Conservation (phyloP, 2,329 filamentous ascomycete genomes). For the Proliferodiscus dingleyae region DNA sequence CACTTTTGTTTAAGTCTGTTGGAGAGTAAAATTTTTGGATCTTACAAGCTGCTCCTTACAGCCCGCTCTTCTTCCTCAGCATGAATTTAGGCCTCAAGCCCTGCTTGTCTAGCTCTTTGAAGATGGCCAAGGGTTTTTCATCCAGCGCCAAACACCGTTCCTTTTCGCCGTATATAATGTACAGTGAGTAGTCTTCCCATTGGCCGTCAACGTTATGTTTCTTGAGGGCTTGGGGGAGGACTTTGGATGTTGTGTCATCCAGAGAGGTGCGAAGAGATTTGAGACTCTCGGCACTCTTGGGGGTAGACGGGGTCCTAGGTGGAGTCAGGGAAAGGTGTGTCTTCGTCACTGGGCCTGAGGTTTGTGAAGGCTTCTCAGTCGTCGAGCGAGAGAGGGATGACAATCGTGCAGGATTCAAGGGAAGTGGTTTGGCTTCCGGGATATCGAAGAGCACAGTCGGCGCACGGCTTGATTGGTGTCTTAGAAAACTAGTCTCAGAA, state of each 20-base stretch:
- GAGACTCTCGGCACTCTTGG: conserved; percentile 94
- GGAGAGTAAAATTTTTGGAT: too few species aligned
- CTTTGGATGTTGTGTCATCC: conserved; percentile 93
- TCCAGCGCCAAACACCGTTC: conserved; percentile 85
- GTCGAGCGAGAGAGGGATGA: too few species aligned
- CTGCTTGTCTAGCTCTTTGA: conserved; percentile 92
- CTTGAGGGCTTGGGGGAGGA: conserved; percentile 85
- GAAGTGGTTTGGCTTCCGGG: too few species aligned
- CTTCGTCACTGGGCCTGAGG: too few species aligned
- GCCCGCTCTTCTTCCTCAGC: conserved; percentile 49
- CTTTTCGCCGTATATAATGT: conserved; percentile 96
- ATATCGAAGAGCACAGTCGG: too few species aligned
- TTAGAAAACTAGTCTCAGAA: too few species aligned
- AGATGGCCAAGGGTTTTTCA: conserved; percentile 86
- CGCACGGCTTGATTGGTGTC: too few species aligned
- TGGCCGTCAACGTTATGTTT: conserved; percentile 97
- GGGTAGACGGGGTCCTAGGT: too few species aligned
- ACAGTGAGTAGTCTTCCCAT: conserved; percentile 90
- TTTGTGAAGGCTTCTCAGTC: too few species aligned
- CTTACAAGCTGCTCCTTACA: not conserved
- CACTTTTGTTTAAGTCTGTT: too few species aligned
- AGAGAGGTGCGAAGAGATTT: conserved; percentile 95
- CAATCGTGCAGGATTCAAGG: too few species aligned
- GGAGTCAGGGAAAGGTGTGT: too few species aligned
- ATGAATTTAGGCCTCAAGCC: conserved; percentile 98